Conservation (phyloP, 768 basidiomycete genomes). For the Hortiboletus campestris region DNA sequence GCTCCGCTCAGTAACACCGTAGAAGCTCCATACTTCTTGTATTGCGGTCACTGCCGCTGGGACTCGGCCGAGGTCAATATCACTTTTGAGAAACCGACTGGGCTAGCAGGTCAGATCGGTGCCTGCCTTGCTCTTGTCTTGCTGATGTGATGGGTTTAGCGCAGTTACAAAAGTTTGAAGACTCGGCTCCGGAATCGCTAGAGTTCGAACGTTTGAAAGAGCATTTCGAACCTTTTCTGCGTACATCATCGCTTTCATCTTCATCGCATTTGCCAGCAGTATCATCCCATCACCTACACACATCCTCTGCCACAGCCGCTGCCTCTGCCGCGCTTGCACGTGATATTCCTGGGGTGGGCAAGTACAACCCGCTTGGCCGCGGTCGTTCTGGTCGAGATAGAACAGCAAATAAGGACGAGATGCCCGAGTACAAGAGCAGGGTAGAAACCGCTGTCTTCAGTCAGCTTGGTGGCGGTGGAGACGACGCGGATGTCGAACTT, state of each 20-base stretch:
- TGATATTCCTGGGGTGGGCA: slow-evolving; percentile 80
- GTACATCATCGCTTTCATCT: slow-evolving; percentile 74
- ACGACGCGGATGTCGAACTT: slow-evolving; percentile 68
- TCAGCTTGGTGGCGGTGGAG: slow-evolving; percentile 54
- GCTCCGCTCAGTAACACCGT: slow-evolving; percentile 59
- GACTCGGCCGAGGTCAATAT: slow-evolving; percentile 89
- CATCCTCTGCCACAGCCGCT: slow-evolving; percentile 83
- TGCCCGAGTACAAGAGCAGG: slow-evolving; percentile 72
- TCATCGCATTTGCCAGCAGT: slow-evolving; percentile 52
- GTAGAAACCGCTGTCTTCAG: slow-evolving; percentile 61
- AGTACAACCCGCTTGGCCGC: slow-evolving; percentile 64
- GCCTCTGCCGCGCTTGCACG: slow-evolving; percentile 86
- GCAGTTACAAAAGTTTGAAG: slow-evolving; percentile 88
- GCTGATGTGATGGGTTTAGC: slow-evolving; percentile 43
- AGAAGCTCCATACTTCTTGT: slow-evolving; percentile 87
- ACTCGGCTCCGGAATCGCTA: slow-evolving; percentile 76
- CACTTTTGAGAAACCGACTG: slow-evolving; percentile 95
- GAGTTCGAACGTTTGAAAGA: slow-evolving; percentile 96
- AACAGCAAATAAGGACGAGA: slow-evolving; percentile 70
- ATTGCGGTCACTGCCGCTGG: slow-evolving; percentile 94
- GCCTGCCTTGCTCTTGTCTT: background rate
- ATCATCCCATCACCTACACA: slow-evolving; percentile 69
- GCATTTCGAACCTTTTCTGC: slow-evolving; percentile 94
- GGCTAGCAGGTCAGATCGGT: slow-evolving; percentile 72
- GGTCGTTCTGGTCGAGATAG: slow-evolving; percentile 55